Conservation (phyloP, 192 early-diverging fungal genomes). For the Cetraspora pellucida region DNA sequence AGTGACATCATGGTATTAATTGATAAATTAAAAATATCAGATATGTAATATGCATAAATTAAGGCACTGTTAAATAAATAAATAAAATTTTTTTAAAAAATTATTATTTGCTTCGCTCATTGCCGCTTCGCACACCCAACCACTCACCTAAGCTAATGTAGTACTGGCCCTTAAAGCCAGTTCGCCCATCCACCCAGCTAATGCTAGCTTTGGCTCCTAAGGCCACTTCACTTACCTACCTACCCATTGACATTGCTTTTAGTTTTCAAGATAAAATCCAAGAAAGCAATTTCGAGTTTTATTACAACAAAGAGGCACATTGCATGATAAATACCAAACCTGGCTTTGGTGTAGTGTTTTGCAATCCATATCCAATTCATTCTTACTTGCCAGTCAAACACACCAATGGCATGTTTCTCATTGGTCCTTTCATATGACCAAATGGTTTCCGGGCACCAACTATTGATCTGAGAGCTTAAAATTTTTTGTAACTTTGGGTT, state of each 20-base stretch:
- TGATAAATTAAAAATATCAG: too few species aligned
- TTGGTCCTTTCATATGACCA: not conserved
- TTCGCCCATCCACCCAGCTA: too few species aligned
- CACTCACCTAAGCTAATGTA: too few species aligned
- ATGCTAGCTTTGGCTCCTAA: too few species aligned
- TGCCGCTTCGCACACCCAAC: too few species aligned
- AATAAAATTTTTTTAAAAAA: too few species aligned
- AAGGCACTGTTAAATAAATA: too few species aligned
- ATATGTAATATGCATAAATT: too few species aligned
- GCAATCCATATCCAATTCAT: not conserved
- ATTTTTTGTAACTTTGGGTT: not conserved
- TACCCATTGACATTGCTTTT: not conserved
- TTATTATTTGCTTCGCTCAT: too few species aligned
- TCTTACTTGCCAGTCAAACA: not conserved
- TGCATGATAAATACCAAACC: not conserved
- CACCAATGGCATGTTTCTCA: not conserved
- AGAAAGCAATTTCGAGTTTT: conserved; percentile 3
- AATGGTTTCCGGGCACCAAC: not conserved
- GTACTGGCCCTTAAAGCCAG: too few species aligned
- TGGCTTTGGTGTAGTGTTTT: not conserved
- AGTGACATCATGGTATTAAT: too few species aligned
- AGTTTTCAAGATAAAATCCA: not conserved
- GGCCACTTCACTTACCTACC: too few species aligned
- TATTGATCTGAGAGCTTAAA: not conserved
- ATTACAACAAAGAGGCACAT: not conserved